A percentile compares a stretch with the other conserved stretches of the same genome.
phyloP scores from a whole-genome alignment of 805 yeast species.

The Yarrowia porcina region DNA sequence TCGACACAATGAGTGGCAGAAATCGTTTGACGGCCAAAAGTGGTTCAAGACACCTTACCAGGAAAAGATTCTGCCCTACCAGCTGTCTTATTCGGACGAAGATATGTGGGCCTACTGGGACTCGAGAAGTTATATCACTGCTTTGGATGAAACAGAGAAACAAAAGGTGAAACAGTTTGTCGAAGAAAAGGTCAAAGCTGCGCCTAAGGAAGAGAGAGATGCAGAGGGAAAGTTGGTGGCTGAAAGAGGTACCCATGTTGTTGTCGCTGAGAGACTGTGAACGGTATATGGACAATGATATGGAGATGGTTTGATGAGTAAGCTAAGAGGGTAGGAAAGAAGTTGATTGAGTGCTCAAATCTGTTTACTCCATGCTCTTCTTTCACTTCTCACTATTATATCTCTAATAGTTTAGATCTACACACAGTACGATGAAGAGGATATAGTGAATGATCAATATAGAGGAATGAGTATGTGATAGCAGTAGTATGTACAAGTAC shows the following conservation, averaged over 20 bases:
- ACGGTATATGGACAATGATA: too few relatives aligned
- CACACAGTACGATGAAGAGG: too few relatives aligned
- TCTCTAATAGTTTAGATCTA: too few relatives aligned
- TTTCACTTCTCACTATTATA: too few relatives aligned
- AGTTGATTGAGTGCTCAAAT: too few relatives aligned
- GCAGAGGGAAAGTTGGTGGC: background rate
- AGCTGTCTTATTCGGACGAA: slow-evolving; percentile 36
- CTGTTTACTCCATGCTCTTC: too few relatives aligned
- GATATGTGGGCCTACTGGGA: slow-evolving; percentile 51
- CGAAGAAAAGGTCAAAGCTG: background rate
- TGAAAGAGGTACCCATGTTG: slow-evolving; percentile 7
- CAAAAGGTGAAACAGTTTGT: background rate
- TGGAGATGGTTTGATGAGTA: too few relatives aligned
- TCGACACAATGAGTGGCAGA: slow-evolving; percentile 46
- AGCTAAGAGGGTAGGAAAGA: too few relatives aligned
- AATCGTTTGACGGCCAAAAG: slow-evolving; percentile 37
- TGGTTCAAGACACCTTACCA: slow-evolving; percentile 40
- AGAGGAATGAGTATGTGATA: too few relatives aligned
- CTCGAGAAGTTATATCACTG: slow-evolving; percentile 54
- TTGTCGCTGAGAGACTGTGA: too few relatives aligned
- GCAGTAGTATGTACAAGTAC: too few relatives aligned
- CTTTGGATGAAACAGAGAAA: slow-evolving; percentile 42
- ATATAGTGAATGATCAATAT: too few relatives aligned
- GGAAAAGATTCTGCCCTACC: slow-evolving; percentile 41
- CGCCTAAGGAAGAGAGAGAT: background rate